phyloP scores from a whole-genome alignment of 495 filamentous ascomycete genomes.

The Hyaloscypha bicolor region DNA sequence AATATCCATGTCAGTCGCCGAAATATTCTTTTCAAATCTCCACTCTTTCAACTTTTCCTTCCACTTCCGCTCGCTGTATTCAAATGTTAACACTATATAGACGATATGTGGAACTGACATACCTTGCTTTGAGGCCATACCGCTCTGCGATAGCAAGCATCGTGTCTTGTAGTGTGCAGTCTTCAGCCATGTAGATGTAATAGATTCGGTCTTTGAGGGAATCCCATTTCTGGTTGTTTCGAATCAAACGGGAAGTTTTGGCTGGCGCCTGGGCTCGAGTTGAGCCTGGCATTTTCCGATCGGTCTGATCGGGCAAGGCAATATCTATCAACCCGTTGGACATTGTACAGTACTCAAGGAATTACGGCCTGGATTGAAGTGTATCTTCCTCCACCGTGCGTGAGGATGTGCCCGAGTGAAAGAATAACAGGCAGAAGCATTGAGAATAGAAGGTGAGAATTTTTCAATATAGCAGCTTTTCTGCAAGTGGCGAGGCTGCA shows the following conservation, averaged over 20 bases:
- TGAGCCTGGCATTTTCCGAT: neutral
- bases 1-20: constrained; percentile 2
- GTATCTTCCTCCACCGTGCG: too few relatives aligned
- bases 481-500: too few relatives aligned
- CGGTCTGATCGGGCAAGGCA: neutral
- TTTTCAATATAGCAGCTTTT: too few relatives aligned
- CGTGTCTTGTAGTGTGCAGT: neutral
- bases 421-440: too few relatives aligned
- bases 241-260: neutral
- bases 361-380: too few relatives aligned
- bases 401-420: too few relatives aligned
- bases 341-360: too few relatives aligned
- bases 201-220: constrained; percentile 5
- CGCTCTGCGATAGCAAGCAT: neutral
- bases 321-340: neutral
- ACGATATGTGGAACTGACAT: neutral
- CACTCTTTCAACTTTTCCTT: constrained; percentile 16
- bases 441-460: too few relatives aligned
- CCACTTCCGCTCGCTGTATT: constrained; percentile 14
- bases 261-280: neutral
- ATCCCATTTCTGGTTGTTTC: constrained; percentile 17
- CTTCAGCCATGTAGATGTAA: constrained; percentile 1
- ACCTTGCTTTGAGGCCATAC: constrained; percentile 17
- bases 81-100: neutral
- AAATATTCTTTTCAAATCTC: constrained; percentile 14